A percentile compares a stretch with the other conserved stretches of the same genome.
phyloP scores from a whole-genome alignment of 2,329 filamentous ascomycete species.

The Ilyonectria mors-panacis region DNA sequence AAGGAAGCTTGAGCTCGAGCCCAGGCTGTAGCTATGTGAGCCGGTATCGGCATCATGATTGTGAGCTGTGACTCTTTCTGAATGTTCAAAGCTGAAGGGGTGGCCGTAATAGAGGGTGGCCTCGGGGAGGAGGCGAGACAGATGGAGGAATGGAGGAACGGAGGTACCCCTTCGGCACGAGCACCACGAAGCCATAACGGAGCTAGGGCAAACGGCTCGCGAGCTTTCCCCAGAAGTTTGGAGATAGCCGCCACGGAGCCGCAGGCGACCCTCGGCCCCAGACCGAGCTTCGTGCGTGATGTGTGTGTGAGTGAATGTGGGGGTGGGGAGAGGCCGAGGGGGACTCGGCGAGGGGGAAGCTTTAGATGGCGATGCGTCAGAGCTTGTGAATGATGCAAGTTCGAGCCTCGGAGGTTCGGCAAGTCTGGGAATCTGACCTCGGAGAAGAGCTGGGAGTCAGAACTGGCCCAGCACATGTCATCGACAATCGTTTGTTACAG shows the following conservation, averaged over 20 bases:
- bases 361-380: neutral
- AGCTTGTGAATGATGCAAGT: slow-evolving; percentile 4
- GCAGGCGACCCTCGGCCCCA: slow-evolving; percentile 41
- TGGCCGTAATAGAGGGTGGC: slow-evolving; percentile 24
- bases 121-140: slow-evolving; percentile 28
- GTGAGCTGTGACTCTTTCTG: slow-evolving; percentile 11
- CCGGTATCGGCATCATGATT: slow-evolving; percentile 40
- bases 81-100: slow-evolving; percentile 8
- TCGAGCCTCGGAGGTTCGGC: slow-evolving; percentile 30
- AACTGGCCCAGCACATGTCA: neutral
- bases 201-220: slow-evolving; percentile 47
- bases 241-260: slow-evolving; percentile 39
- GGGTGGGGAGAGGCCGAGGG: neutral
- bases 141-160: slow-evolving; percentile 41
- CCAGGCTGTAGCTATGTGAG: slow-evolving; percentile 15
- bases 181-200: slow-evolving; percentile 17
- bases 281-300: slow-evolving; percentile 31
- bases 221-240: slow-evolving; percentile 35
- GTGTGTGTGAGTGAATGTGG: neutral
- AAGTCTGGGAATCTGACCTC: slow-evolving; percentile 19
- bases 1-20: slow-evolving; percentile 22
- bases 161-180: slow-evolving; percentile 30
- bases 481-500: neutral
- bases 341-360: neutral
- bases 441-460: neutral